phyloP scores from a whole-genome alignment of 2,329 filamentous ascomycete genomes.

The Xylariaceae sp. region DNA sequence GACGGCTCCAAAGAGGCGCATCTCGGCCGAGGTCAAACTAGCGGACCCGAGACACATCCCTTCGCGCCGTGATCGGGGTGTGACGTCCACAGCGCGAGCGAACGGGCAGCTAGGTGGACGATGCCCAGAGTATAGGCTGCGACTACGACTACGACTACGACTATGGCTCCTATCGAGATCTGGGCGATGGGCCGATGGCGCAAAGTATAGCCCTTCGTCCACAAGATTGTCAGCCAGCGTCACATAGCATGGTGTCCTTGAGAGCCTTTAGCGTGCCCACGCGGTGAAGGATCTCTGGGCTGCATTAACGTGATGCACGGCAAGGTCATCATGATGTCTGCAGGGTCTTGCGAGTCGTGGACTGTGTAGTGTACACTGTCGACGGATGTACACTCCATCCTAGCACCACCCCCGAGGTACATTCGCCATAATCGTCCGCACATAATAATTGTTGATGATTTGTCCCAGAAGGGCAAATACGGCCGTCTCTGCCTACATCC shows the following conservation, averaged over 20 bases:
- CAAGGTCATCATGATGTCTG: conserved; percentile 22
- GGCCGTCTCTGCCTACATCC: too few relatives aligned
- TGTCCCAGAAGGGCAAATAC: background rate
- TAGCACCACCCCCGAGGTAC: background rate
- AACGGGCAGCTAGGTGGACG: background rate
- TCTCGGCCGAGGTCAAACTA: background rate
- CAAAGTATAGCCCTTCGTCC: conserved; percentile 14
- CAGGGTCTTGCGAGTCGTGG: conserved; percentile 10
- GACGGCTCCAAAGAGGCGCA: too few relatives aligned
- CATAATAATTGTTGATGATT: background rate
- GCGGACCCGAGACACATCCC: background rate
- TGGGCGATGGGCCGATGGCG: conserved; percentile 6
- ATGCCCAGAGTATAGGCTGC: background rate
- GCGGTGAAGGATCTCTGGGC: conserved; percentile 24
- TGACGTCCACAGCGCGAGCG: background rate
- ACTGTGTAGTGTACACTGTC: conserved; percentile 9
- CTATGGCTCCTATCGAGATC: conserved; percentile 5
- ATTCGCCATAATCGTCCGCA: background rate
- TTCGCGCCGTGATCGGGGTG: background rate
- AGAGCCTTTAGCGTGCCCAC: conserved; percentile 6
- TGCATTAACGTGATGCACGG: conserved; percentile 21
- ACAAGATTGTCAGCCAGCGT: conserved; percentile 8
- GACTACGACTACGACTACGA: background rate
- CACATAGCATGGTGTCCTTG: conserved; percentile 2
- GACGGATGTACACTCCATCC: conserved; percentile 5